Evolutionary conservation across 164 flowering plant genomes (phyloP).

Genomic region (Macadamia tetraphylla): DNA sequence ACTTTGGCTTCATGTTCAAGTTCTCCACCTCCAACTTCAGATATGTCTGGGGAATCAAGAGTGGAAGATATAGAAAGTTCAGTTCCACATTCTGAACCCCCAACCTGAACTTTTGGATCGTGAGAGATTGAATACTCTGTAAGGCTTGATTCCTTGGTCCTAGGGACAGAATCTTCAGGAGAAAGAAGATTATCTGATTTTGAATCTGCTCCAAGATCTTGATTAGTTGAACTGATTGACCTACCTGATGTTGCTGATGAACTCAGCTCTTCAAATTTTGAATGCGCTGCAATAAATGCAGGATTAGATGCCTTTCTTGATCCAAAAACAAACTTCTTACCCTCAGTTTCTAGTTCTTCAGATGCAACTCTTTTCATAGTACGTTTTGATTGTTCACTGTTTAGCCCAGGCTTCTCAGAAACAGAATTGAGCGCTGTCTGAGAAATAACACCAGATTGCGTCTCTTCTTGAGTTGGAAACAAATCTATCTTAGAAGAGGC

Average conservation of each 20-base stretch:
- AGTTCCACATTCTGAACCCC: constrained; percentile 68
- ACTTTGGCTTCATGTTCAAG: constrained; percentile 23
- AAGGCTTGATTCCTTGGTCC: constrained; percentile 21
- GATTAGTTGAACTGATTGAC: constrained; percentile 22
- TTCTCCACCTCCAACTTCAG: constrained; percentile 33
- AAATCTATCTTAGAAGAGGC: constrained; percentile 13
- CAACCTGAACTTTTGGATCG: constrained; percentile 26
- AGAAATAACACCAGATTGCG: constrained; percentile 20
- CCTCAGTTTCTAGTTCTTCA: constrained; percentile 41
- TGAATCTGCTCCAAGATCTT: constrained; percentile 28
- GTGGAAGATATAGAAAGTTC: constrained; percentile 71
- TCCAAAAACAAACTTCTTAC: constrained; percentile 31
- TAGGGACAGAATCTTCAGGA: constrained; percentile 16
- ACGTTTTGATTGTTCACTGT: constrained; percentile 24
- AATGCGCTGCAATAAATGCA: constrained; percentile 55
- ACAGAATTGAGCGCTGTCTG: constrained; percentile 14
- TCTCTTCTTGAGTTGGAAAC: constrained; percentile 12
- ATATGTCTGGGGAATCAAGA: constrained; percentile 71
- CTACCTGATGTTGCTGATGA: constrained; percentile 26
- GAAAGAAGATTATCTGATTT: constrained; percentile 23
- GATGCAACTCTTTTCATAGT: constrained; percentile 27
- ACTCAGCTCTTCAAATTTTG: constrained; percentile 63
- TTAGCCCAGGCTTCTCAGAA: constrained; percentile 19
- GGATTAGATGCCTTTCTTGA: constrained; percentile 53
- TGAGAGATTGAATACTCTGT: constrained; percentile 24